Base-by-base conservation (phyloP, 2,329 filamentous ascomycete genomes). In the Monilinia polystroma region DNA sequence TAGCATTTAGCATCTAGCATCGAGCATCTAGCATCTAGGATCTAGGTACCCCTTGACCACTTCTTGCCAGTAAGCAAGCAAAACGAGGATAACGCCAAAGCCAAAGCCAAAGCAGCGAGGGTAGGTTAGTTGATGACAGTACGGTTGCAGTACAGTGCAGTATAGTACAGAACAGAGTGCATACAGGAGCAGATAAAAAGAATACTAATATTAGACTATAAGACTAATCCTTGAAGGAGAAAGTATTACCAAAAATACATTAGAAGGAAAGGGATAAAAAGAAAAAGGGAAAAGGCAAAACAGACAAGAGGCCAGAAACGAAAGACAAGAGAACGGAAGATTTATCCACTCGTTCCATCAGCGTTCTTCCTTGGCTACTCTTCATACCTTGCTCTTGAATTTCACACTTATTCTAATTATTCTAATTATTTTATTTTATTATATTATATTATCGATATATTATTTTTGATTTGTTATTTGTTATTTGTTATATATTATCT, bases 41-140 rank as follows among this genome's bases (percentile, higher is more conserved):
- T 5, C 29, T n/a, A 7, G 32, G 32, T 43, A 58, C 52, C 54
- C 62, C 52, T 58, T 55, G 62, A 64, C 49, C 62, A 26, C 57
- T 64, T 64, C 49, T 57, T 49, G 49, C 52, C 62, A 64, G 41
- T 26, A 26, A 47, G 52, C 20, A 57, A 45, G 49, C 26, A n/a
- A 57, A 56, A 38, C 62, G 38, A 64, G 62, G 38, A 45, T 56
- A 56, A 54, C 43, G 56, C 41, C 23, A 45, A 57, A 57, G 55
- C 20, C 41, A 43, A 63, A 63, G 49, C 35, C 51, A 55, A 63
- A 63, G 60, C 49, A 63, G 52, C 38, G 14, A 63, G 53, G 51
- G 3, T 41, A 3, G 38, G 5, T 35, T 5, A 8, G 32, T 35
- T 35, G 32, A 35, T 35, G 32, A 35, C 32, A 8, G 29, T 29